phyloP scores from a whole-genome alignment of 2,329 filamentous ascomycete species.

The Tympanopsis confertula region DNA sequence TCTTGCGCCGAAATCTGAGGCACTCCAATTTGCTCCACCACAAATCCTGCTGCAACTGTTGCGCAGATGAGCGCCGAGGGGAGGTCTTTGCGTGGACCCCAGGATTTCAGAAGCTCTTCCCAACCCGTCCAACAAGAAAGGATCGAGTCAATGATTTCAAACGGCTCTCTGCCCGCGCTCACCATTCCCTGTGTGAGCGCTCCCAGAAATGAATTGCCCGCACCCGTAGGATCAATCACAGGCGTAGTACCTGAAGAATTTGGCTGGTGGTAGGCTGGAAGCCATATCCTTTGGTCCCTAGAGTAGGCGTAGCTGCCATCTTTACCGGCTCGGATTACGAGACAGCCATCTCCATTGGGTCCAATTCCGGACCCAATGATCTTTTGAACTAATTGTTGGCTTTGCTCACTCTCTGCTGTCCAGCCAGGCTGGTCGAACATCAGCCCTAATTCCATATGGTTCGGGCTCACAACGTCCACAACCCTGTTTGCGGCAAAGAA shows the following conservation, averaged over 20 bases:
- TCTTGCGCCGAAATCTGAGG: conserved; percentile 26
- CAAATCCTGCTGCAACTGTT: conserved; percentile 76
- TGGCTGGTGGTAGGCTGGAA: neutral
- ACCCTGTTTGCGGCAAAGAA: conserved; percentile 50
- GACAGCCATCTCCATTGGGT: neutral
- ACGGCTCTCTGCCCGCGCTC: conserved; percentile 20
- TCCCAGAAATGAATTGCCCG: conserved; percentile 13
- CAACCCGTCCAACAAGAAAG: neutral
- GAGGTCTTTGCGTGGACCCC: conserved; percentile 17
- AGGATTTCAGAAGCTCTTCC: neutral
- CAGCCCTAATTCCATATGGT: conserved; percentile 76
- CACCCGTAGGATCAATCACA: neutral
- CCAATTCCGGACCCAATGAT: neutral
- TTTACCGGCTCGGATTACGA: neutral
- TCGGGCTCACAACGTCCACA: conserved; percentile 61
- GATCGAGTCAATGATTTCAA: neutral
- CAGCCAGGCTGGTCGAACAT: conserved; percentile 59
- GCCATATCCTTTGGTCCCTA: neutral
- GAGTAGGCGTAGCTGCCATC: neutral
- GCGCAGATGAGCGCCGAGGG: conserved; percentile 49
- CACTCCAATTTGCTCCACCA: conserved; percentile 87
- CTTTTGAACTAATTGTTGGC: neutral
- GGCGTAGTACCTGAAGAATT: neutral
- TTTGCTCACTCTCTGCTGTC: neutral
- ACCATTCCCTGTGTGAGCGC: conserved; percentile 46